These are phyloP conservation scores for Singerocomus rubriflavus DNA, from an alignment of 1,284 basidiomycete species.

Conservation along the genomic window DNA sequence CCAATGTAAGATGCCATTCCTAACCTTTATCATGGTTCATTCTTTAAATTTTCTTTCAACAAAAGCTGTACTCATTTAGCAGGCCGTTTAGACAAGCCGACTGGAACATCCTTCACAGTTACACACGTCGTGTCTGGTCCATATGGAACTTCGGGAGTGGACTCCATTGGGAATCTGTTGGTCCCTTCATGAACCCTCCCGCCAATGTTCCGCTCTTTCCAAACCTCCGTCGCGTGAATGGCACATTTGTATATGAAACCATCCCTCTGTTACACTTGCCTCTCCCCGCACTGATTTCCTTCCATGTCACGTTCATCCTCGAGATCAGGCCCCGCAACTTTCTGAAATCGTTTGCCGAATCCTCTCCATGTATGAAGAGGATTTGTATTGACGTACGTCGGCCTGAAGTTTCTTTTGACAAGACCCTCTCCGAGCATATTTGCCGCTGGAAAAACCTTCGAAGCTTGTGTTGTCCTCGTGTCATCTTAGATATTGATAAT, in stretches of 20 bases:
- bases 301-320: background rate
- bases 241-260: background rate
- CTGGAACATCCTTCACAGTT: no score
- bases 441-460: background rate
- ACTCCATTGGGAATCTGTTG: background rate
- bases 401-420: background rate
- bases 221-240: background rate
- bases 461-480: background rate
- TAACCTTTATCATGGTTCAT: background rate
- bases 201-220: background rate
- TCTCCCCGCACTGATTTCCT: background rate
- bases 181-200: background rate
- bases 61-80: no score
- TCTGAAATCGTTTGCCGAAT: background rate
- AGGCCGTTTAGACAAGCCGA: no score
- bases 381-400: background rate
- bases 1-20: slow-evolving; percentile 4
- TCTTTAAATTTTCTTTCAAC: no score
- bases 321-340: no score
- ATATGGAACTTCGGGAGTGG: no score
- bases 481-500: background rate
- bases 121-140: no score
- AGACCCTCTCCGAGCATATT: background rate
- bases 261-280: background rate
- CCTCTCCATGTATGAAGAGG: background rate